Evolutionary conservation across 73 alveolate species (phyloP).

Genomic region (Stentor coeruleus): DNA sequence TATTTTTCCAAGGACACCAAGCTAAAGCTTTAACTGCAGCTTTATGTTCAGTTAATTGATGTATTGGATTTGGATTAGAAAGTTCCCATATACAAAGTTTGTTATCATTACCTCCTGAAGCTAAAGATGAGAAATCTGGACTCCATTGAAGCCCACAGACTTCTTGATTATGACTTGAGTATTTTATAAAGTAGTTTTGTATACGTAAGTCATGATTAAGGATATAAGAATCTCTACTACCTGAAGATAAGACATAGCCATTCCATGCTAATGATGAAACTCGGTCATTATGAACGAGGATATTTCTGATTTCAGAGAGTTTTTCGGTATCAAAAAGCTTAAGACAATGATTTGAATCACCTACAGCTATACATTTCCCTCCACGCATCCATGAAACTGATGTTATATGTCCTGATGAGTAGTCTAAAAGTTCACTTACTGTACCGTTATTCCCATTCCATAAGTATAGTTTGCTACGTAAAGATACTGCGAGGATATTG

Average conservation of each 20-base stretch:
- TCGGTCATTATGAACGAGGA: constrained; percentile 66
- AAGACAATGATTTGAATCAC: constrained; percentile 56
- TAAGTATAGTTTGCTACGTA: constrained; percentile 66
- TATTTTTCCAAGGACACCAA: constrained; percentile 88
- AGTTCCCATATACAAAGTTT: constrained; percentile 76
- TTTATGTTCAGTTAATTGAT: constrained; percentile 66
- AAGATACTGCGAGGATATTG: constrained; percentile 78
- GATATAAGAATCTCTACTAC: constrained; percentile 67
- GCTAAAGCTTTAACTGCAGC: constrained; percentile 89
- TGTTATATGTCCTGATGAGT: constrained; percentile 55
- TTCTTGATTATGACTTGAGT: constrained; percentile 68
- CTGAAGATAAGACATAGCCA: constrained; percentile 68
- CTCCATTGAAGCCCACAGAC: constrained; percentile 68
- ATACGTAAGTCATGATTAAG: constrained; percentile 70
- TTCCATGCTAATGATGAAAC: constrained; percentile 76
- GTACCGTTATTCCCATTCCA: constrained; percentile 71
- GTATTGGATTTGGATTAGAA: constrained; percentile 47
- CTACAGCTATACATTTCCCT: constrained; percentile 69
- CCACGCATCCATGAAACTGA: constrained; percentile 69
- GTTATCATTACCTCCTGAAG: constrained; percentile 90
- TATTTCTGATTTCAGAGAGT: constrained; percentile 46
- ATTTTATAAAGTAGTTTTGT: constrained; percentile 56
- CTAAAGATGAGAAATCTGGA: constrained; percentile 62
- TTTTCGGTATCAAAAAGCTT: constrained; percentile 75
- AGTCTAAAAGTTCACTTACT: constrained; percentile 50